These are phyloP conservation scores for Uncinocarpus reesii DNA, from an alignment of 2,329 filamentous ascomycete genomes.

Conservation along the genomic window DNA sequence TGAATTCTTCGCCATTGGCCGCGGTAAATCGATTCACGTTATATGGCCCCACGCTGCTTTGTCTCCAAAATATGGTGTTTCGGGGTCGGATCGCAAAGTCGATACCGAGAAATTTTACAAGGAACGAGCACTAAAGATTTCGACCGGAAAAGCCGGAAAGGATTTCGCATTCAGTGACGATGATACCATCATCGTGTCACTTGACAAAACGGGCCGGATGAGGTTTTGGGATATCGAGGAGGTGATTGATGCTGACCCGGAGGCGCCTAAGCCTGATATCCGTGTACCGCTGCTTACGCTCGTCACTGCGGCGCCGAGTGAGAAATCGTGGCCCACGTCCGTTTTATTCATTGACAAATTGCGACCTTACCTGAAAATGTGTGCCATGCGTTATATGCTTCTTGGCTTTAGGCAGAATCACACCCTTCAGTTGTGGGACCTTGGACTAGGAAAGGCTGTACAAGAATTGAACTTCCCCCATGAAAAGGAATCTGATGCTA, in stretches of 20 bases:
- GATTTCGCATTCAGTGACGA: slow-evolving; percentile 98
- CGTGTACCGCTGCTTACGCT: slow-evolving; percentile 79
- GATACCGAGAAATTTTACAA: slow-evolving; percentile 80
- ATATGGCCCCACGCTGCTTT: slow-evolving; percentile 54
- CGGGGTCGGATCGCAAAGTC: slow-evolving; percentile 49
- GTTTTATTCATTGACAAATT: slow-evolving; percentile 94
- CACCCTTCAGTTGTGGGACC: slow-evolving; percentile 95
- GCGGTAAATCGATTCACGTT: slow-evolving; percentile 92
- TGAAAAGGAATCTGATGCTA: slow-evolving; percentile 91
- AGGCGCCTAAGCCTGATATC: slow-evolving; percentile 52
- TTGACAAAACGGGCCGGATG: slow-evolving; percentile 92
- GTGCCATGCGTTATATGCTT: slow-evolving; percentile 86
- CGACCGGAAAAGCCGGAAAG: slow-evolving; percentile 94
- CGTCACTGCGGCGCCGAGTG: slow-evolving; percentile 71
- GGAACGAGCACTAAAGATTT: slow-evolving; percentile 83
- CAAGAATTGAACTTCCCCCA: slow-evolving; percentile 96
- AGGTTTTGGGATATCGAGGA: slow-evolving; percentile 97
- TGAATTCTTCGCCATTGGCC: slow-evolving; percentile 88
- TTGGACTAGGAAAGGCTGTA: slow-evolving; percentile 86
- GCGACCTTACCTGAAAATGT: slow-evolving; percentile 80
- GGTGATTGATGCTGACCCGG: slow-evolving; percentile 46
- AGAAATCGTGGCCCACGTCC: slow-evolving; percentile 95
- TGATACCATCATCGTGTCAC: slow-evolving; percentile 82
- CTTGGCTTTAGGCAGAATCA: slow-evolving; percentile 99
- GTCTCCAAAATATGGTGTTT: slow-evolving; percentile 40